Evolutionary conservation across 345 rosid species (phyloP), one percentile per base, ranked within the genome.

Genomic region (Leavenworthia alabamica): DNA sequence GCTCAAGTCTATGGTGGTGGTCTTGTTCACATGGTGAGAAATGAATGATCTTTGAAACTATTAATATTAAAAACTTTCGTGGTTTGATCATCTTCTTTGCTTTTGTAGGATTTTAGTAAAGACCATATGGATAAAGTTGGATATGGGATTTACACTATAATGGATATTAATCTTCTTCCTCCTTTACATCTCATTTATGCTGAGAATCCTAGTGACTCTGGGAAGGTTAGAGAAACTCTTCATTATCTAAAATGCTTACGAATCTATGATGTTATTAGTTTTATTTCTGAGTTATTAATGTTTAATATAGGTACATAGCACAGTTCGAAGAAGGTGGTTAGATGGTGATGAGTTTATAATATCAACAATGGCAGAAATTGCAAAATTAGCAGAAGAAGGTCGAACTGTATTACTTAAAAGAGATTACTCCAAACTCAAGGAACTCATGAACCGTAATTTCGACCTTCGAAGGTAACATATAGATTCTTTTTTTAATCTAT

Each of bases 151-250:
- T 89, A 89, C 28, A 83, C 77, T 3, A 83, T 83, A 43, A 80
- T 86, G 90, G 93, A 89, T 78, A 62, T 71, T 24, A 74, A 61
- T 67, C 95, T 86, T 59, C 95, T 92, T 51, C 96, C 96, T 29
- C 93, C 93, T 56, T 74, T 91, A 27, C 58, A 84, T 76, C 84
- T 92, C 54, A 83, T 92, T 57, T 92, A 89, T 56, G 87, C 98
- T 7, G 90, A 86, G 70, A 92, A 92, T 73, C 96, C 98, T 57
- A 92, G 98, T 39, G 95, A 92, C 76, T 89, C 98, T 32, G 95
- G 96, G 44, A 92, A 86, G 93, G 98, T 60, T 17, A 29, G 43
- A 35, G 35, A 36, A 36, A 16, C 23, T 47, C 14, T 31, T 43
- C 13, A 59, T 6, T 48, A 35, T 1, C 22, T 33, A 46, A 8